These are phyloP conservation scores for Fusarium tupiense DNA, from an alignment of 2,329 filamentous ascomycete genomes.

Conservation along the genomic window DNA sequence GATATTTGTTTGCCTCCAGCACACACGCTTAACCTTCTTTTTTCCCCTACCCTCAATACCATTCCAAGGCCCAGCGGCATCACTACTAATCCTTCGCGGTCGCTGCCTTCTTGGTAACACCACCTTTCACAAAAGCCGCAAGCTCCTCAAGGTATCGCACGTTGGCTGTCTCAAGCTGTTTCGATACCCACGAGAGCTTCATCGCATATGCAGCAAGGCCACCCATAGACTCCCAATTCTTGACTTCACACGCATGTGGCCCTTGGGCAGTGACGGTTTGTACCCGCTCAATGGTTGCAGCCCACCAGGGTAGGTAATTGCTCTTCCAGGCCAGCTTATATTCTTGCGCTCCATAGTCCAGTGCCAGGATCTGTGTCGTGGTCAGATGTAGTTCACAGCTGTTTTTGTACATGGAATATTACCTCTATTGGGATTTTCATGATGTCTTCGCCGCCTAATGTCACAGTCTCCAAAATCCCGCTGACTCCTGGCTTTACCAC, in stretches of 20 bases:
- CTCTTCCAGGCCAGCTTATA: neutral
- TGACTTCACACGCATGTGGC: neutral
- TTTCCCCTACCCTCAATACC: rapidly evolving
- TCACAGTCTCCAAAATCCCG: neutral
- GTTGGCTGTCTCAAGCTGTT: neutral
- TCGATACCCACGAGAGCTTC: neutral
- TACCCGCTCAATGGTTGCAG: neutral
- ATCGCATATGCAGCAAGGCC: neutral
- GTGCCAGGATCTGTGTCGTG: neutral
- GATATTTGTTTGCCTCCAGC: too few species aligned
- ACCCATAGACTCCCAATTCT: neutral
- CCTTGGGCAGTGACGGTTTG: neutral
- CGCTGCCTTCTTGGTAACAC: neutral
- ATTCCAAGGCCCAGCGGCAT: rapidly evolving
- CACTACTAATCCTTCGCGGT: neutral
- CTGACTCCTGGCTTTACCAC: neutral
- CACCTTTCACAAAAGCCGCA: neutral
- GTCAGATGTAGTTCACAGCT: neutral
- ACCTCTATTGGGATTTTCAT: neutral
- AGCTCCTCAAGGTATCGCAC: neutral
- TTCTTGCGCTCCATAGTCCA: neutral
- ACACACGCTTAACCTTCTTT: rapidly evolving
- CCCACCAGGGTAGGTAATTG: neutral
- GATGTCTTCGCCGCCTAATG: neutral
- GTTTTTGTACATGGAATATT: rapidly evolving